A percentile compares a stretch with the other conserved stretches of the same genome.
These are phyloP conservation scores for Santalum album DNA, from an alignment of 164 flowering plant species.

Conservation along the genomic window DNA sequence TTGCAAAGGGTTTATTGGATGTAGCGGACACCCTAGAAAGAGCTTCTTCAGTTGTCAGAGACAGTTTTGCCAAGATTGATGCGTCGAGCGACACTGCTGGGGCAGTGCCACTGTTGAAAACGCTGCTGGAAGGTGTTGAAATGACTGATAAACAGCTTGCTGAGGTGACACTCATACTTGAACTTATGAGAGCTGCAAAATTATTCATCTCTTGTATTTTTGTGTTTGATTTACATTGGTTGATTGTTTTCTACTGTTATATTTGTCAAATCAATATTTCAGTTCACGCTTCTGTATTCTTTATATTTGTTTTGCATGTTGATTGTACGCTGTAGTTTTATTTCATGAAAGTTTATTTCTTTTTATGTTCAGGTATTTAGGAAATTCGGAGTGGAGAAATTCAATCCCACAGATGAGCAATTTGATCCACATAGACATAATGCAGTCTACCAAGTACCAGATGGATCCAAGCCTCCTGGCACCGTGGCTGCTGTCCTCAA, in stretches of 20 bases:
- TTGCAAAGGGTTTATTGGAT: constrained; percentile 77
- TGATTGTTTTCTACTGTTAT: too few species aligned
- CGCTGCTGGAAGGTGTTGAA: constrained; percentile 88
- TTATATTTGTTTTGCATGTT: too few species aligned
- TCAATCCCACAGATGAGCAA: constrained; percentile 58
- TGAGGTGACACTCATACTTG: constrained; percentile 37
- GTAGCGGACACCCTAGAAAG: constrained; percentile 91
- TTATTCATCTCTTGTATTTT: too few species aligned
- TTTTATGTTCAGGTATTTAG: constrained; percentile 76
- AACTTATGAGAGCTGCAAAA: not conserved
- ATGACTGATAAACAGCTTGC: constrained; percentile 91
- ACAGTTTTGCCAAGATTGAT: constrained; percentile 70
- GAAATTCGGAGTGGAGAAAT: constrained; percentile 67
- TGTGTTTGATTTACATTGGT: too few species aligned
- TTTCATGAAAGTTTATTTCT: constrained; percentile 3
- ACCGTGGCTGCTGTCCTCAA: constrained; percentile 68
- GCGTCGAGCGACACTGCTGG: constrained; percentile 45
- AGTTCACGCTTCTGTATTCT: too few species aligned
- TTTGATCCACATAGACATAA: constrained; percentile 85
- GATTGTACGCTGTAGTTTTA: too few species aligned
- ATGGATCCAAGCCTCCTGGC: constrained; percentile 68
- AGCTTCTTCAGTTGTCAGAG: constrained; percentile 83
- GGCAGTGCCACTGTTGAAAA: constrained; percentile 66
- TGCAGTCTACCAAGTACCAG: constrained; percentile 76
- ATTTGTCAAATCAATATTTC: too few species aligned